A percentile compares a stretch with the other conserved stretches of the same genome.
Evolutionary conservation across 176 grass and related monocot genomes (phyloP).

Genomic region (Themeda triandra): DNA sequence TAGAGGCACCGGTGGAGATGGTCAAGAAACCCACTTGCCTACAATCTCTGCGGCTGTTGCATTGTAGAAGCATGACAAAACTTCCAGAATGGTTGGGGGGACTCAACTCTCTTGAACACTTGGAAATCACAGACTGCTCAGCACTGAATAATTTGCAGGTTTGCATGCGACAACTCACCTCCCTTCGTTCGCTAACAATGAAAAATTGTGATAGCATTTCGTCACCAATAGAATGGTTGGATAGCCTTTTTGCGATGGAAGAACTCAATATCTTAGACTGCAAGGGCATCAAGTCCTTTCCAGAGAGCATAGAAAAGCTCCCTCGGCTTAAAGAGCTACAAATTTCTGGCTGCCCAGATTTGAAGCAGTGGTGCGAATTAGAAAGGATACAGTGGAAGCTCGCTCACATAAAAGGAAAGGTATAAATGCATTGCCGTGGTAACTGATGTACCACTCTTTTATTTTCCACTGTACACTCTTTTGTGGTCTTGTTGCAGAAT

Average conservation of each 20-base stretch:
- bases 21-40: not conserved
- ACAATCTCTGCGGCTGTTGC: not conserved
- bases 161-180: not conserved
- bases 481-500: not conserved
- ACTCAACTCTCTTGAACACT: not conserved
- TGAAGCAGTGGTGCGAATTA: not conserved
- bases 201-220: not conserved
- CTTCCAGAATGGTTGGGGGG: not conserved
- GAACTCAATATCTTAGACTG: not conserved
- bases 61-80: not conserved
- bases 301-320: constrained; percentile 3
- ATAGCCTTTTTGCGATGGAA: not conserved
- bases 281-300: not conserved
- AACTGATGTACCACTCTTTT: not conserved
- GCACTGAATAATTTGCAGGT: not conserved
- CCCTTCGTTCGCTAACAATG: not conserved
- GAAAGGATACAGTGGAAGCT: not conserved
- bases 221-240: not conserved
- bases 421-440: not conserved
- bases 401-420: not conserved
- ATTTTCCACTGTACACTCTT: not conserved
- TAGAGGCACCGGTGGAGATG: not conserved
- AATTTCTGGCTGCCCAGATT: not conserved
- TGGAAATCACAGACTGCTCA: not conserved
- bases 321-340: not conserved